A percentile compares a stretch with the other conserved stretches of the same genome.
Evolutionary conservation across 2,329 filamentous ascomycete genomes (phyloP).

Genomic region (Gliomastix tumulicola): DNA sequence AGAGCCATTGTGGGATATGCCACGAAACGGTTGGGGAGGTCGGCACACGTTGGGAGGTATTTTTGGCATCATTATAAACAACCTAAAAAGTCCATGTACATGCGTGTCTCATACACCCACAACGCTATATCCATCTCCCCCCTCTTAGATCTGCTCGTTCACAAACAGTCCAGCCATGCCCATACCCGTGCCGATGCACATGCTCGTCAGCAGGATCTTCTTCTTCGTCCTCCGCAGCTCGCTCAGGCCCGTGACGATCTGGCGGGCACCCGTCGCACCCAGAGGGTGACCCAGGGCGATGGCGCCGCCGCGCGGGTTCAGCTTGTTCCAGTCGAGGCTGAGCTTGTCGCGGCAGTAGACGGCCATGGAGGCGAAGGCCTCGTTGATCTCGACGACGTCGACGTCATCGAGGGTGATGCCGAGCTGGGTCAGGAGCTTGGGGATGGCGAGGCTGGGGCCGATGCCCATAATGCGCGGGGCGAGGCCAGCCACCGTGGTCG

Average conservation of each 20-base stretch:
- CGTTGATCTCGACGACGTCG: conserved; percentile 90
- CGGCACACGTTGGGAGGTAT: no score
- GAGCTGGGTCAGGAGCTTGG: conserved; percentile 79
- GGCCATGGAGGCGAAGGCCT: conserved; percentile 96
- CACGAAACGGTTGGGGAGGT: no score
- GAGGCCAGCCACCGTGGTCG: conserved; percentile 82
- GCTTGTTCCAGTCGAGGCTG: conserved; percentile 64
- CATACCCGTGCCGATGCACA: conserved; percentile 72
- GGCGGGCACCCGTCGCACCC: conserved; percentile 69
- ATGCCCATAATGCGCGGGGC: conserved; percentile 97
- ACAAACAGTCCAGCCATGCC: conserved; percentile 63
- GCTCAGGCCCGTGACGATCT: conserved; percentile 84
- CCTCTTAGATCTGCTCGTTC: conserved; percentile 37
- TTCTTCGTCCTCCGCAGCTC: conserved; percentile 79
- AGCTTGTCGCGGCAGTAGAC: conserved; percentile 80
- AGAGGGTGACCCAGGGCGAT: conserved; percentile 79
- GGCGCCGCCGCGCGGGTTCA: conserved; percentile 76
- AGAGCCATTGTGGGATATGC: no score
- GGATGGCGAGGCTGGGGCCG: conserved; percentile 65
- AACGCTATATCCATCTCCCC: no score
- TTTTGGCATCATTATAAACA: no score
- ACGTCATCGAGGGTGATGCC: conserved; percentile 73
- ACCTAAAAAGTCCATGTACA: no score
- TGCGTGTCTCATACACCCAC: no score
- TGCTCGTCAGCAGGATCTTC: conserved; percentile 86